These are phyloP conservation scores for Quercus aquifolioides DNA, from an alignment of 306 rosid genomes.

Conservation along the genomic window DNA sequence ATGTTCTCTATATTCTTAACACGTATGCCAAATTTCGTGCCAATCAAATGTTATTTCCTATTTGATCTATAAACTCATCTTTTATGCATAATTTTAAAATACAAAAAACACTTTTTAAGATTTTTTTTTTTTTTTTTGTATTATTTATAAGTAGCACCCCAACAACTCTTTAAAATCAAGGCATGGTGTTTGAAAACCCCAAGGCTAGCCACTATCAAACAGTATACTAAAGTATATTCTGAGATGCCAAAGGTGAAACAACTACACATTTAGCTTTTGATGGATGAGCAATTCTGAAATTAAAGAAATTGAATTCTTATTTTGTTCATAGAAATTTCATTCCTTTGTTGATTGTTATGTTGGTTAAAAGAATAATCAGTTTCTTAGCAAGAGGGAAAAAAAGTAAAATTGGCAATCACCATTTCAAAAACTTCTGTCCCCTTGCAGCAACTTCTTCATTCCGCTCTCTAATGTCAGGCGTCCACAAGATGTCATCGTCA, in stretches of 20 bases:
- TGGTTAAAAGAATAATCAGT: background rate
- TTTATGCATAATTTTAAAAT: too few species aligned
- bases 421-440: constrained; percentile 75
- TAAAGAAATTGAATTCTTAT: background rate
- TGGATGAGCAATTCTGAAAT: background rate
- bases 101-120: too few species aligned
- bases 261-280: background rate
- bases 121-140: too few species aligned
- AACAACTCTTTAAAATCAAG: background rate
- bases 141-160: background rate
- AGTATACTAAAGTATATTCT: background rate
- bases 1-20: too few species aligned
- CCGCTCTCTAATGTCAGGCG: constrained; percentile 69
- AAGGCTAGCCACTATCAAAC: background rate
- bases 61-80: too few species aligned
- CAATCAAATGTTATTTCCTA: too few species aligned
- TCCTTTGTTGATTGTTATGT: background rate
- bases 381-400: background rate
- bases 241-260: background rate
- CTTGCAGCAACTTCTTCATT: constrained; percentile 73
- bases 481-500: constrained; percentile 77
- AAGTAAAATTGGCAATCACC: constrained; percentile 42
- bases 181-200: background rate
- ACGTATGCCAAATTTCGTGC: too few species aligned
- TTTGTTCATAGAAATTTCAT: background rate